phyloP scores from a whole-genome alignment of 148 eudicot species.

The Fagopyrum homotropicum region DNA sequence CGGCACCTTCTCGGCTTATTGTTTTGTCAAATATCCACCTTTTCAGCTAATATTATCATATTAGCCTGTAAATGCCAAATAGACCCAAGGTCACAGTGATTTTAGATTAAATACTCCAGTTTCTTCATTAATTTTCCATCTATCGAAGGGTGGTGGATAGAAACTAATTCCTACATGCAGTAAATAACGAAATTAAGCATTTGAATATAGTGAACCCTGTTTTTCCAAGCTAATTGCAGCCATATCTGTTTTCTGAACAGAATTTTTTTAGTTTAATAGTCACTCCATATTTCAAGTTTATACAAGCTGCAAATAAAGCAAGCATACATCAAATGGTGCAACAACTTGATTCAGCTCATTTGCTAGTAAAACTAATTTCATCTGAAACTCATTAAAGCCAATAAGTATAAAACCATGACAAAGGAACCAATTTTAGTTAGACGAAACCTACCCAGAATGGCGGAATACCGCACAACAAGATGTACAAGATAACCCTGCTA shows the following conservation, averaged over 20 bases:
- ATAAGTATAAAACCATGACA: background rate
- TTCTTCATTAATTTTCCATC: background rate
- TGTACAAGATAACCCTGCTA: conserved; percentile 52
- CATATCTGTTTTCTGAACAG: background rate
- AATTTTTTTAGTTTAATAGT: background rate
- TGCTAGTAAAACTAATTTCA: background rate
- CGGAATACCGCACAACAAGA: conserved; percentile 52
- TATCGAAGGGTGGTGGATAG: background rate
- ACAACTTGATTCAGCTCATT: background rate
- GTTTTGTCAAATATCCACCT: background rate
- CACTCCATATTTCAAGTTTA: background rate
- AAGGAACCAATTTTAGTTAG: conserved; percentile 3
- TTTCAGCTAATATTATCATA: too few species aligned
- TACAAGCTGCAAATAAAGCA: background rate
- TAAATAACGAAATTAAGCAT: background rate
- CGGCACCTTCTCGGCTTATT: background rate
- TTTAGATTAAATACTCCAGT: background rate
- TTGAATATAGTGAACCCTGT: background rate
- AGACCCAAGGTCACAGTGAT: background rate
- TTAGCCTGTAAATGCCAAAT: background rate
- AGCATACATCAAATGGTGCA: background rate
- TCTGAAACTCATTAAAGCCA: background rate
- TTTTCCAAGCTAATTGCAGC: background rate
- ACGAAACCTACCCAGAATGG: conserved; percentile 55
- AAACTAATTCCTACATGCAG: conserved; percentile 1